phyloP scores from a whole-genome alignment of 768 basidiomycete genomes.

The Lactarius evosmus region DNA sequence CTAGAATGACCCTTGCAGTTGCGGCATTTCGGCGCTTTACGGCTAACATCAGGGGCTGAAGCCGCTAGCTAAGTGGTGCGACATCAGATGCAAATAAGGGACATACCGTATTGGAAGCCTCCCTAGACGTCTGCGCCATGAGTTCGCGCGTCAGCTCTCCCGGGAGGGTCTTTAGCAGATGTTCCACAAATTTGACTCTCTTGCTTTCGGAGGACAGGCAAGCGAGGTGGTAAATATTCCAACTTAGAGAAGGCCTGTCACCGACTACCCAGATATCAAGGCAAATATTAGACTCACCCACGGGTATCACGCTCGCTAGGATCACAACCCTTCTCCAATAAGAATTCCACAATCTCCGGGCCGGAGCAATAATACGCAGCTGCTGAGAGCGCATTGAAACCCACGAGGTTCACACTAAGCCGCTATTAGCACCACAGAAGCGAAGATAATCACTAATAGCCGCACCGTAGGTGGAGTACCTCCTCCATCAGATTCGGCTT shows the following conservation, averaged over 20 bases:
- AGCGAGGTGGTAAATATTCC: slow-evolving; percentile 55
- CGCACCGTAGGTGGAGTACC: slow-evolving; percentile 45
- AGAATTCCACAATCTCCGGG: slow-evolving; percentile 45
- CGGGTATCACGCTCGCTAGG: slow-evolving; percentile 42
- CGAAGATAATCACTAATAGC: neutral
- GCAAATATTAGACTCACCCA: slow-evolving; percentile 39
- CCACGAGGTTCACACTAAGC: slow-evolving; percentile 46
- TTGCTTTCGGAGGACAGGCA: slow-evolving; percentile 34
- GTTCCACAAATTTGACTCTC: slow-evolving; percentile 35
- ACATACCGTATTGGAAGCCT: slow-evolving; percentile 45
- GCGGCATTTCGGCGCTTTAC: slow-evolving; percentile 38
- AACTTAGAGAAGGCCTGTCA: slow-evolving; percentile 37
- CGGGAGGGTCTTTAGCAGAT: slow-evolving; percentile 51
- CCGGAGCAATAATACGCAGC: slow-evolving; percentile 37
- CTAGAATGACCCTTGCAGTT: slow-evolving; percentile 36
- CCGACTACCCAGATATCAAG: neutral
- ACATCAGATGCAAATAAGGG: slow-evolving; percentile 7
- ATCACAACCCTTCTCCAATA: slow-evolving; percentile 47
- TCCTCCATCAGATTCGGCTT: slow-evolving; percentile 42
- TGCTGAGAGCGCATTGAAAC: slow-evolving; percentile 45
- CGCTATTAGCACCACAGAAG: neutral
- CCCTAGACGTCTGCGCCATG: slow-evolving; percentile 46
- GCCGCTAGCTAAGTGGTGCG: slow-evolving; percentile 4
- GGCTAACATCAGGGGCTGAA: slow-evolving; percentile 54
- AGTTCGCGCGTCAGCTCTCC: slow-evolving; percentile 44